Base-by-base conservation (phyloP, 345 rosid species). In the Carallia pectinifolia region DNA sequence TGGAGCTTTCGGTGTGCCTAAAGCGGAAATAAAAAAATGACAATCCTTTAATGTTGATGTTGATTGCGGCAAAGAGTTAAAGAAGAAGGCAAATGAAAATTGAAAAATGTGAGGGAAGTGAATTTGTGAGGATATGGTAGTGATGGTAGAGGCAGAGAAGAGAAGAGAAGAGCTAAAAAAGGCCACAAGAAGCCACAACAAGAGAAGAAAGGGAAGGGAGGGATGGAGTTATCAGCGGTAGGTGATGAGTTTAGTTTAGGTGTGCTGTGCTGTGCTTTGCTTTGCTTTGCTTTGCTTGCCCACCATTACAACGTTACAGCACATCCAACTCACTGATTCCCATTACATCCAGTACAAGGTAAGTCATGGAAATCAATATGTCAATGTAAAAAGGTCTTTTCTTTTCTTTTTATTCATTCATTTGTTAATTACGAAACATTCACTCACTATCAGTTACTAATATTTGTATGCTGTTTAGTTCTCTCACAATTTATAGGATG, bases 221-320 rank as follows among this genome's bases (percentile, higher is more conserved):
- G 48, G 67, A 76, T 76, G 92, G 90, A 85, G 92, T 85, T 86
- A 78, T 93, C 97, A 86, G 89, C 40, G 88, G 82, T 89, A 76
- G 98, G 93, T 93, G 85, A 77, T 76, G 80, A 84, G 82, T 44
- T 23, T 44, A 12, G 50, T 70, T 34, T 84, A 82, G 81, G 77
- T 61, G 67, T 17, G 34, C 34, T 4, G 2, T 33, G 34, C 34
- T 23, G 23, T 23, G 23, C 23, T 23, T 23, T 23, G 23, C 23
- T 23, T 23, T 23, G 23, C 23, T 40, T 12, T 8, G 48, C 48
- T 15, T 40, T 40, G 12, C 74, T 70, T 29, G 4, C 65, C 44
- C 39, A 38, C 38, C 62, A 34, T 39, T n/a, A 53, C 44, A 60
- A 17, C 47, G 8, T 37, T 29, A 56, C 47, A 56, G 18, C 38